Evolutionary conservation across 768 basidiomycete species (phyloP), one percentile per base, ranked within the genome.

Genomic region (Xerocomellus amylosporus): DNA sequence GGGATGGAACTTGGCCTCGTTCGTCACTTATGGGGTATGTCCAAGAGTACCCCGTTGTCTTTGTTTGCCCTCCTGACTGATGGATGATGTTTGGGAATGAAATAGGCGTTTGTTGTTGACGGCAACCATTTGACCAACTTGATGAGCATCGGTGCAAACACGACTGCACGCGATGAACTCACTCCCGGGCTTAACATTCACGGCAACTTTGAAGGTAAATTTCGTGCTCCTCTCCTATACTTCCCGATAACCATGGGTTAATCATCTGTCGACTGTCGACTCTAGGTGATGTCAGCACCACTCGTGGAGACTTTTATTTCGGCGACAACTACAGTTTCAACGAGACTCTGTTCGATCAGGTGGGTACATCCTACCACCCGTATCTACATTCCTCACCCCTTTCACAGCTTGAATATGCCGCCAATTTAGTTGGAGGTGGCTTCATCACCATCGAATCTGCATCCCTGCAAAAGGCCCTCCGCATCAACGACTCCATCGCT

Each of bases 401-500:
- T 46, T 38, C 40, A 31, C 13, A 67, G 64, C 53, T 64, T n/a
- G 44, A 44, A 8, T 17, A 48, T 17, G 55, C 64, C 1, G 64
- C 62, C 39, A 46, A 64, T 5, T 49, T 59, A 6, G 55, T 62
- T n/a, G 64, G 64, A 20, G 22, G 34, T 39, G 62, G 64, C 0
- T 24, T 44, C 34, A 53, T 64, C 43, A 66, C 64, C 2, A 4
- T 64, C 22, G 57, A 67, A 44, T 64, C 65, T 2, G 55, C 59
- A 20, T 31, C 59, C 12, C 19, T 67, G 31, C 55, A 66, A 40
- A 66, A 67, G 22, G 24, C 37, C 1, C 49, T 47, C 8, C 62
- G 64, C n/a, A 67, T 67, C 40, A 67, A 62, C 33, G 57, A 67
- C 46, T 66, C 64, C 28, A 67, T 67, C 20, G 65, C 64, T 12